Evolutionary conservation across 2,329 filamentous ascomycete species (phyloP).

Genomic region (Orbilia javanica): DNA sequence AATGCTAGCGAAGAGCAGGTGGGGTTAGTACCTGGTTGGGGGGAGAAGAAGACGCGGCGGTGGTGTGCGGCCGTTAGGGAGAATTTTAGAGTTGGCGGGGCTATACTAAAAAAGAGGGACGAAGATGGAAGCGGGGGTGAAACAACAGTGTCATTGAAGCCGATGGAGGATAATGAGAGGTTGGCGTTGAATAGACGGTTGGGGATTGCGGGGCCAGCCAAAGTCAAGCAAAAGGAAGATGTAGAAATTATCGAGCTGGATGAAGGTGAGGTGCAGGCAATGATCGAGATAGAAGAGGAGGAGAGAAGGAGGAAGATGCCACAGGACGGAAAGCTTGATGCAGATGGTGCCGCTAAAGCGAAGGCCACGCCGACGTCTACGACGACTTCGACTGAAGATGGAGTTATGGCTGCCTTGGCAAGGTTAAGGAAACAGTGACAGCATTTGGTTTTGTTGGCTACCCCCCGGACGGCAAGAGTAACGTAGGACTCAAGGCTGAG

Average conservation of each 20-base stretch:
- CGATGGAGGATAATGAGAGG: constrained; percentile 28
- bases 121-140: constrained; percentile 82
- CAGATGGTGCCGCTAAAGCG: constrained; percentile 60
- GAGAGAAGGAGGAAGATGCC: constrained; percentile 62
- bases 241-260: constrained; percentile 44
- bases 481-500: too few species aligned
- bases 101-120: constrained; percentile 67
- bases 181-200: constrained; percentile 60
- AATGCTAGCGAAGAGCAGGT: constrained; percentile 91
- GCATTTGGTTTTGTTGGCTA: constrained; percentile 3
- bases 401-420: constrained; percentile 74
- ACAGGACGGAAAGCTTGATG: constrained; percentile 59
- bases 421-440: constrained; percentile 69
- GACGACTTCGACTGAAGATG: constrained; percentile 63
- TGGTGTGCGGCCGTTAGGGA: constrained; percentile 45
- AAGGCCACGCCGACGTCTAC: constrained; percentile 45
- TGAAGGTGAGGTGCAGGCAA: constrained; percentile 61
- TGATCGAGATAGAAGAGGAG: constrained; percentile 60
- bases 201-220: constrained; percentile 50
- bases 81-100: constrained; percentile 57
- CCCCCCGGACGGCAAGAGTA: not conserved
- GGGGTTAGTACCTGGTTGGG: constrained; percentile 88
- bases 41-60: constrained; percentile 86
- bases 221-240: constrained; percentile 15
- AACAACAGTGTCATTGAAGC: constrained; percentile 66